Conservation (phyloP, 2,329 filamentous ascomycete genomes). For the Didymella arachidicola region DNA sequence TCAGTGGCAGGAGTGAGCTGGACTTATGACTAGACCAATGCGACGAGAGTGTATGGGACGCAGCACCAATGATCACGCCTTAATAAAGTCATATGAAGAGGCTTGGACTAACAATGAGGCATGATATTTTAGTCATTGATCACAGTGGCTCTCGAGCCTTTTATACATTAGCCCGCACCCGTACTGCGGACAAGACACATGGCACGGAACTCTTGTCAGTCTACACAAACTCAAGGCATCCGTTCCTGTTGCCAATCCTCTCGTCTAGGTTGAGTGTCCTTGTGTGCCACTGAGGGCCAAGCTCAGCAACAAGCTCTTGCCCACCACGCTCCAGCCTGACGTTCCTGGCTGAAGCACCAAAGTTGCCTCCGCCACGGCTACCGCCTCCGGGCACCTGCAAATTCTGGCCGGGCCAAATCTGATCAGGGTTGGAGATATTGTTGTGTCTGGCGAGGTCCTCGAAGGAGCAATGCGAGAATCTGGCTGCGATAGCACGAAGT, state of each 20-base stretch:
- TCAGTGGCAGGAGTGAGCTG: background rate
- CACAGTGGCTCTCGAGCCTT: background rate
- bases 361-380: slow-evolving; percentile 32
- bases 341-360: slow-evolving; percentile 34
- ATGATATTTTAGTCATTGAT: background rate
- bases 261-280: slow-evolving; percentile 36
- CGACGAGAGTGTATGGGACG: background rate
- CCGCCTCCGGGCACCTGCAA: slow-evolving; percentile 34
- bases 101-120: no score
- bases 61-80: no score
- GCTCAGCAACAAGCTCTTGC: slow-evolving; percentile 34
- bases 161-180: background rate
- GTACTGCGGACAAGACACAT: no score
- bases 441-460: slow-evolving; percentile 38
- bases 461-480: slow-evolving; percentile 36
- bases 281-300: slow-evolving; percentile 32
- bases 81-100: no score
- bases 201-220: no score
- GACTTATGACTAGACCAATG: background rate
- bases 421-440: slow-evolving; percentile 36
- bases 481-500: slow-evolving; percentile 35
- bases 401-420: slow-evolving; percentile 41
- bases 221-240: slow-evolving; percentile 35
- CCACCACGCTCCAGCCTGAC: slow-evolving; percentile 33
- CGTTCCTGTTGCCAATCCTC: slow-evolving; percentile 36